Evolutionary conservation across 176 grass and related monocot genomes (phyloP).

Genomic region (Tillandsia fasciculata): DNA sequence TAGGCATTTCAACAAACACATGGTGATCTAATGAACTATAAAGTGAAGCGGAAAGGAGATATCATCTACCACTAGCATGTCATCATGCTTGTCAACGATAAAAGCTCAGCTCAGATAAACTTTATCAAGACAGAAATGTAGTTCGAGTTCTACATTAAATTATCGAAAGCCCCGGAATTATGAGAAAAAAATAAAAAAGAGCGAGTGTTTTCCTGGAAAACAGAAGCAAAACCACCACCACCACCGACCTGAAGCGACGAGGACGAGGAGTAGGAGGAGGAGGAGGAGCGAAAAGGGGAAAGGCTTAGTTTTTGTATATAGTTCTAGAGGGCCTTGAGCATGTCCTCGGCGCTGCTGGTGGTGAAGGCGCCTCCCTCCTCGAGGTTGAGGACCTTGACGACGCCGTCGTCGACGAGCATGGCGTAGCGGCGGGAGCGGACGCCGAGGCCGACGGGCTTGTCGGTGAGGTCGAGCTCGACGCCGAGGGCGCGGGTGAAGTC

Average conservation of each 20-base stretch:
- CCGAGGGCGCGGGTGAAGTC: conserved; percentile 62
- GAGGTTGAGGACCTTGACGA: conserved; percentile 91
- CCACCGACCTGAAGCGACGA: too few species aligned
- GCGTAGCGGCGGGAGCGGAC: conserved; percentile 83
- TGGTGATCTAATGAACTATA: too few species aligned
- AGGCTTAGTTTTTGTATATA: too few species aligned
- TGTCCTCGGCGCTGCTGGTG: conserved; percentile 78
- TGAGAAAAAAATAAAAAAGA: too few species aligned
- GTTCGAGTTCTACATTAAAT: neutral
- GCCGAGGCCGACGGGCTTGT: conserved; percentile 74
- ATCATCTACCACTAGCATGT: too few species aligned
- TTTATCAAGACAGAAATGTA: neutral
- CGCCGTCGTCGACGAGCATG: conserved; percentile 67
- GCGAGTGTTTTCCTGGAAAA: too few species aligned
- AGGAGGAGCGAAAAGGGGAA: too few species aligned
- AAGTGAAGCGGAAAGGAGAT: too few species aligned
- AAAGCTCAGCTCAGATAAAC: neutral
- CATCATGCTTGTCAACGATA: too few species aligned
- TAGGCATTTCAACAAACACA: too few species aligned
- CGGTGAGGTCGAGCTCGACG: conserved; percentile 74
- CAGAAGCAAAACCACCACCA: too few species aligned
- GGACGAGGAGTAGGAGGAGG: too few species aligned
- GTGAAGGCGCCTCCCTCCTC: conserved; percentile 93
- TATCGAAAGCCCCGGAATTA: neutral
- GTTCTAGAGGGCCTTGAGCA: conserved; percentile 58